Base-by-base conservation (phyloP, 140 eudicot species). In the Ambrosia hybrid region DNA sequence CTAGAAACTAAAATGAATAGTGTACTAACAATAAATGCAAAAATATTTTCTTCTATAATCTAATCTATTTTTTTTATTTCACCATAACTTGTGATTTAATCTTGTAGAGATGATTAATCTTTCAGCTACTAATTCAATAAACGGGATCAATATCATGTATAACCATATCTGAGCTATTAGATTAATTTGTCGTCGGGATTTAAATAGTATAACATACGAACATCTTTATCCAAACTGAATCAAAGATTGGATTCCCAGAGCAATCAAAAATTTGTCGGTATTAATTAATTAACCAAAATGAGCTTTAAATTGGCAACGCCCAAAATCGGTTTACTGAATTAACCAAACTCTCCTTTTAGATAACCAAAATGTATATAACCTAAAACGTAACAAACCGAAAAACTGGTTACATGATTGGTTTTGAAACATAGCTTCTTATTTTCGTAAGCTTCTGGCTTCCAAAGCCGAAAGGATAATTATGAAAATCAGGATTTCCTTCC, bases 91-190 rank as follows among this genome's bases (percentile, higher is more conserved):
- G 58, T 5, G 3, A 52, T 14, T 49, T 52, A 51, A 51, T 1
- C 17, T 11, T 16, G 12, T 51, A 13, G 17, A 52, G 8, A 52
- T 52, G 2, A 52, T 52, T 13, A 4, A 52, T 52, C 26, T 52
- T 52, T 52, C 58, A 9, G 4, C 53, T 48, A 3, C 4, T 12
- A 10, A 11, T 48, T 48, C n/a, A 48, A 48, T 48, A 12, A 48
- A 48, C 10, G 1, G 2, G 45, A 33, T 59, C 66, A 59, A 59
- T 59, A 59, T 59, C 2, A 17, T 59, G 43, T 26, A 30, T 59
- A 59, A 59, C 43, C 6, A 9, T 59, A 59, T 59, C n/a, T 59
- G 66, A 59, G 66, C 15, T 59, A 59, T 59, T 59, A 59, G 17
- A 59, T 59, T 33, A 59, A 59, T 59, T 30, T 14, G 45, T 59